phyloP scores from a whole-genome alignment of 495 filamentous ascomycete species.

The Parathielavia appendiculata region DNA sequence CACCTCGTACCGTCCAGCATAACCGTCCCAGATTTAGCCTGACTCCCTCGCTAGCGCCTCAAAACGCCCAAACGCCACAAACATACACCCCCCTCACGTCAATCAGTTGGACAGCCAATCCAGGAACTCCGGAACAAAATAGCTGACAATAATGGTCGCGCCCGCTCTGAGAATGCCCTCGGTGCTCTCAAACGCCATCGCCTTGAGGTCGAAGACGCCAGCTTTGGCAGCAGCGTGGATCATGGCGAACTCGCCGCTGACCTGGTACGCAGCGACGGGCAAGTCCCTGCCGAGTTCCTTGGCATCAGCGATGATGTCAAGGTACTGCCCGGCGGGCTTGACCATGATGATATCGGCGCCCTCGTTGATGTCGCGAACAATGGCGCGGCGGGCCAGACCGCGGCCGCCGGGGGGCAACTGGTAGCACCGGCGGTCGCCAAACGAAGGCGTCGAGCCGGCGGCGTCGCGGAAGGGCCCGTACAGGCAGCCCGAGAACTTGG shows the following conservation, averaged over 20 bases:
- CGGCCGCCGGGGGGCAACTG: conserved; percentile 88
- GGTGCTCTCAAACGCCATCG: conserved; percentile 90
- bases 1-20: neutral
- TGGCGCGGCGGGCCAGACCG: conserved; percentile 89
- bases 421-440: conserved; percentile 94
- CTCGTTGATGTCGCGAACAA: conserved; percentile 81
- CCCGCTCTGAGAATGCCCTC: conserved; percentile 91
- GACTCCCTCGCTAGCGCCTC: conserved; percentile 4
- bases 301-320: conserved; percentile 94
- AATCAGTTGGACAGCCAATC: conserved; percentile 62
- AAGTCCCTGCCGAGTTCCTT: conserved; percentile 87
- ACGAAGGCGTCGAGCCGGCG: conserved; percentile 84
- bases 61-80: conserved; percentile 17
- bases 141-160: conserved; percentile 84
- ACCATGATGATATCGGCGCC: conserved; percentile 99
- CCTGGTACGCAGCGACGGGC: conserved; percentile 92
- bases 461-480: conserved; percentile 98
- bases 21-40: neutral
- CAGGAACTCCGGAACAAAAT: conserved; percentile 90
- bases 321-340: conserved; percentile 87
- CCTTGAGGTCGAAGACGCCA: conserved; percentile 93
- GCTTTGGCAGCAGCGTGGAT: conserved; percentile 93
- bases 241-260: conserved; percentile 97
- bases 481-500: conserved; percentile 93
- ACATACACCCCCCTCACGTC: conserved; percentile 10